phyloP scores from a whole-genome alignment of 208 protist genomes.

The Trypanosoma scelopori region DNA sequence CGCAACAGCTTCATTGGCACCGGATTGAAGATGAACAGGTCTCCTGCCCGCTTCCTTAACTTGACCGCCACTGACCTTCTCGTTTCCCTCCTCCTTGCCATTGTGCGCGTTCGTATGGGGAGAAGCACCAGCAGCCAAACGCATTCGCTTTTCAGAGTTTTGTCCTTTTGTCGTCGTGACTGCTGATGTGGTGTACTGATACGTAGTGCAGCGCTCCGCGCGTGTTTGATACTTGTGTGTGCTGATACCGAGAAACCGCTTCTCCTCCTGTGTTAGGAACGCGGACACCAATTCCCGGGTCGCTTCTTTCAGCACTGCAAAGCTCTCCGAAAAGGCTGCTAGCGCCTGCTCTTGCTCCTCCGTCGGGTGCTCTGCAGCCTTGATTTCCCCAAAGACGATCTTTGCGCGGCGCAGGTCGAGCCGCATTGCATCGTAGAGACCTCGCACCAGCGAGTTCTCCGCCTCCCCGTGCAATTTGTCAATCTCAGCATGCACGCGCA shows the following conservation, averaged over 20 bases:
- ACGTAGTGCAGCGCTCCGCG: slow-evolving; percentile 40
- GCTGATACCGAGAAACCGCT: slow-evolving; percentile 74
- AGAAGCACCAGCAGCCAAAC: not conserved
- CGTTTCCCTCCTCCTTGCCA: not conserved
- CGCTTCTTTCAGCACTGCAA: slow-evolving; percentile 48
- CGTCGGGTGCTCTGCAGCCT: slow-evolving; percentile 37
- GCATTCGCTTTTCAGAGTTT: not conserved
- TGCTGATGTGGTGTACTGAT: slow-evolving; percentile 50
- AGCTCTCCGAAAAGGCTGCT: slow-evolving; percentile 25
- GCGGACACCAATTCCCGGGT: slow-evolving; percentile 57
- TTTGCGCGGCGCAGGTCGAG: slow-evolving; percentile 58
- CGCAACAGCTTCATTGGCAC: no score
- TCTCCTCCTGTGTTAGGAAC: slow-evolving; percentile 78
- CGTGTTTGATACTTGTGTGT: slow-evolving; percentile 79
- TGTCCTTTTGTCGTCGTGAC: not conserved
- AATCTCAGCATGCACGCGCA: slow-evolving; percentile 64
- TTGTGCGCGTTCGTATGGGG: no score
- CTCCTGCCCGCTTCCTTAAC: no score
- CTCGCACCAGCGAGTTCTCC: slow-evolving; percentile 36
- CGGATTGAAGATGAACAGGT: no score
- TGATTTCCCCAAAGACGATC: slow-evolving; percentile 42
- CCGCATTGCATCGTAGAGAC: slow-evolving; percentile 66
- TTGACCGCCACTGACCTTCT: not conserved
- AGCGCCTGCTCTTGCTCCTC: slow-evolving; percentile 65
- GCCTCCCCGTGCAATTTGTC: slow-evolving; percentile 42